A percentile compares a stretch with the other conserved stretches of the same genome.
These are phyloP conservation scores for Tuber microsphaerosporum DNA, from an alignment of 495 filamentous ascomycete species.

Conservation along the genomic window DNA sequence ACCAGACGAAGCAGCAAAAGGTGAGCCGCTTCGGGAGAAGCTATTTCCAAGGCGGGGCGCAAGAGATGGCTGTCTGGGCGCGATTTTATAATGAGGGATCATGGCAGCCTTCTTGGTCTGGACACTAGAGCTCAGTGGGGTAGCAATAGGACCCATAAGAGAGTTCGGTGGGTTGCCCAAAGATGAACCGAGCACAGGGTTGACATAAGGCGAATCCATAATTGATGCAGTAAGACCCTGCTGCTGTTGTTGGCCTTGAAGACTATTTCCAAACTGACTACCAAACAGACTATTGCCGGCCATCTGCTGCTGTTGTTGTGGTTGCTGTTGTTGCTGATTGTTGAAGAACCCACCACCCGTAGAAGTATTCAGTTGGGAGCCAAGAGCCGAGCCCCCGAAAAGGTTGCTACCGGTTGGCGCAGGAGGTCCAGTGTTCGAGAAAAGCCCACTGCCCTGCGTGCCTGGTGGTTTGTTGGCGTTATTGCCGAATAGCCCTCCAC, in stretches of 20 bases:
- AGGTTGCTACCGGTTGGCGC: conserved; percentile 50
- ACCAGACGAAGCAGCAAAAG: conserved; percentile 36
- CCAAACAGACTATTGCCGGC: conserved; percentile 33
- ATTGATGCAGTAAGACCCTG: conserved; percentile 63
- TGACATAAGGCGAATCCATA: conserved; percentile 73
- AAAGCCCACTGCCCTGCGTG: conserved; percentile 44
- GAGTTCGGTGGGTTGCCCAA: conserved; percentile 26
- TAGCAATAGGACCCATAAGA: conserved; percentile 39
- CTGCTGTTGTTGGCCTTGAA: conserved; percentile 38
- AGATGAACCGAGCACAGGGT: conserved; percentile 52
- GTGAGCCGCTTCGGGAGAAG: conserved; percentile 42
- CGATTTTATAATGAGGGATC: conserved; percentile 82
- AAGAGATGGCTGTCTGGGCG: conserved; percentile 66
- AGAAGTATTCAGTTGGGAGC: conserved; percentile 42
- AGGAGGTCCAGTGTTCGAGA: conserved; percentile 46
- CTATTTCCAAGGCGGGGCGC: conserved; percentile 63
- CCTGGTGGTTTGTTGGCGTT: conserved; percentile 19
- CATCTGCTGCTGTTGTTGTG: conserved; percentile 45
- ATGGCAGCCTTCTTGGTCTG: conserved; percentile 63
- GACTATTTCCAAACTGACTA: conserved; percentile 23
- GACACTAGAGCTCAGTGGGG: conserved; percentile 62
- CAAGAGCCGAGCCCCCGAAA: conserved; percentile 52
- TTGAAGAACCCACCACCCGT: conserved; percentile 46
- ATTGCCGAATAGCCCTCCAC: conserved; percentile 52
- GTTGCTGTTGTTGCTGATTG: conserved; percentile 45